These are phyloP conservation scores for Cyamopsis tetragonoloba DNA, from an alignment of 306 rosid species.

Conservation along the genomic window DNA sequence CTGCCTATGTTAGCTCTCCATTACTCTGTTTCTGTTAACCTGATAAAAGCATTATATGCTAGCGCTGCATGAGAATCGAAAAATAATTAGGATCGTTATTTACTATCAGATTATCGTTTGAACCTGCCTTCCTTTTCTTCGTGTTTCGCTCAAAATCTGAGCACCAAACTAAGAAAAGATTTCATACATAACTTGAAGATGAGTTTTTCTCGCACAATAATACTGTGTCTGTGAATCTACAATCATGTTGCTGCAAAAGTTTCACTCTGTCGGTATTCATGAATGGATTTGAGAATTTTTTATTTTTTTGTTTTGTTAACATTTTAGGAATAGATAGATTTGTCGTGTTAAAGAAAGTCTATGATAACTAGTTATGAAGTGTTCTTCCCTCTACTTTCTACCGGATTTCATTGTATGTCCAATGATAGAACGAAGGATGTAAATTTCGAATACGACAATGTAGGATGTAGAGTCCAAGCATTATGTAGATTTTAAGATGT, in stretches of 20 bases:
- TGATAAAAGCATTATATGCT: constrained; percentile 16
- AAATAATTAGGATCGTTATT: not conserved
- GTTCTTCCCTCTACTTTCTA: not conserved
- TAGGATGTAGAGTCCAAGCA: not conserved
- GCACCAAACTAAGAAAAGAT: no score
- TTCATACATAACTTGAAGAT: not conserved
- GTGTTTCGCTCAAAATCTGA: not conserved
- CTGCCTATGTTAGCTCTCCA: not conserved
- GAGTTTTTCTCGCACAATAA: not conserved
- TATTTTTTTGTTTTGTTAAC: no score
- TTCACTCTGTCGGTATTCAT: not conserved
- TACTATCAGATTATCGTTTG: not conserved
- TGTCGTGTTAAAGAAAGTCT: not conserved
- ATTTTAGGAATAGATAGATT: no score
- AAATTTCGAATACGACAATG: not conserved
- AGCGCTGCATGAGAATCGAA: constrained; percentile 18
- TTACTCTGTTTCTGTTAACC: not conserved
- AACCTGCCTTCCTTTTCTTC: not conserved
- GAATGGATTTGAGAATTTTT: no score
- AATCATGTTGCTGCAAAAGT: not conserved
- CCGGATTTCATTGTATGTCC: constrained; percentile 11
- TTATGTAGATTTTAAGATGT: not conserved
- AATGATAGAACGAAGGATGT: not conserved
- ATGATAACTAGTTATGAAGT: not conserved
- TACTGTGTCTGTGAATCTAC: no score